Evolutionary conservation across 1,139 yeast genomes (phyloP).

Genomic region (Hyphopichia wangnamkhiaoensis): DNA sequence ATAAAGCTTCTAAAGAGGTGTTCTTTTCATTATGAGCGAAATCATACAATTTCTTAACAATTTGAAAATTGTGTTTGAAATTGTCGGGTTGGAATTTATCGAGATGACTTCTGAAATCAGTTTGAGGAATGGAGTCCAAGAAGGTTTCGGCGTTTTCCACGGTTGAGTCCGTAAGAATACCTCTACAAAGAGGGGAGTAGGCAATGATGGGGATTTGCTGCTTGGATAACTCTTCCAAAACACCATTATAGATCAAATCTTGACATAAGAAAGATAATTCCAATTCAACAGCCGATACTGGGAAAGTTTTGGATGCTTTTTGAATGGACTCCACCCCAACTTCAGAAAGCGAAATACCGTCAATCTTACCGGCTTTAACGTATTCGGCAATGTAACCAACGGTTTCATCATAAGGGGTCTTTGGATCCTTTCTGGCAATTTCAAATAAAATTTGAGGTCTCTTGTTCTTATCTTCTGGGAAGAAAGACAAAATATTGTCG

Average conservation of each 20-base stretch:
- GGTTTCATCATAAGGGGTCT: constrained; percentile 49
- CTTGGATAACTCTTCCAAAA: constrained; percentile 51
- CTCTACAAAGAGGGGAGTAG: constrained; percentile 83
- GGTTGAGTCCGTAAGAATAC: constrained; percentile 64
- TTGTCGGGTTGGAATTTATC: constrained; percentile 65
- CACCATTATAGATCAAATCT: constrained; percentile 61
- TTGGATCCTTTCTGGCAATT: constrained; percentile 65
- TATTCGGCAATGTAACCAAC: constrained; percentile 51
- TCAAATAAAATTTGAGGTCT: constrained; percentile 59
- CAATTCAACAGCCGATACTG: constrained; percentile 69
- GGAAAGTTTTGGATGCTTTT: constrained; percentile 51
- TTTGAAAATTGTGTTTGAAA: constrained; percentile 49
- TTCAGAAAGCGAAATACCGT: constrained; percentile 73
- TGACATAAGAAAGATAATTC: constrained; percentile 72
- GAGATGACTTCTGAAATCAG: constrained; percentile 53
- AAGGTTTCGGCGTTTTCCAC: constrained; percentile 40
- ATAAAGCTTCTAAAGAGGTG: constrained; percentile 61
- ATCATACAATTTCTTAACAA: constrained; percentile 45
- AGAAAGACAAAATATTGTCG: constrained; percentile 43
- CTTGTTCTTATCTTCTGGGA: constrained; percentile 45
- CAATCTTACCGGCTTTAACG: constrained; percentile 57
- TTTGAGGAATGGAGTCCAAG: constrained; percentile 44
- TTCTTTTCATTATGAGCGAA: constrained; percentile 48
- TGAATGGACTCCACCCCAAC: constrained; percentile 60
- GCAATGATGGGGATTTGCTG: constrained; percentile 65